A percentile compares a stretch with the other conserved stretches of the same genome.
phyloP scores from a whole-genome alignment of 306 rosid species.

The Medicago truncatula region DNA sequence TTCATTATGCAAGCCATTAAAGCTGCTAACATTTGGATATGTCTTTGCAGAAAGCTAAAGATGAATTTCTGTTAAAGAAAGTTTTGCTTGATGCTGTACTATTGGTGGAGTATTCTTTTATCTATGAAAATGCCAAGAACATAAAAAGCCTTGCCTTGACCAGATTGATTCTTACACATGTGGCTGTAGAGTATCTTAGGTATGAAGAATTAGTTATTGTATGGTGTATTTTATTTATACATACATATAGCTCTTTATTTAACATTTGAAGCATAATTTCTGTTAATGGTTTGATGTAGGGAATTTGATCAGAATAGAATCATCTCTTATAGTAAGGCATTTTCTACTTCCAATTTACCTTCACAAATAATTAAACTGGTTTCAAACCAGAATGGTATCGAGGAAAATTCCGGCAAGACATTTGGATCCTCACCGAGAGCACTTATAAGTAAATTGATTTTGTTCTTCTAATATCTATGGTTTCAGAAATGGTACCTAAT shows the following conservation, averaged over 20 bases:
- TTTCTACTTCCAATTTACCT: slow-evolving; percentile 60
- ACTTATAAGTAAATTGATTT: slow-evolving; percentile 60
- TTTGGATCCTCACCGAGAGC: slow-evolving; percentile 60
- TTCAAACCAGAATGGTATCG: slow-evolving; percentile 48
- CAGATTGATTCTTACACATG: slow-evolving; percentile 68
- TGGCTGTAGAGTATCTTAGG: slow-evolving; percentile 71
- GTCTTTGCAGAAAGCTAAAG: slow-evolving; percentile 70
- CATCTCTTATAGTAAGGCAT: slow-evolving; percentile 60
- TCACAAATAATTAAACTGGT: slow-evolving; percentile 61
- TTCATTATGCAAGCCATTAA: slow-evolving; percentile 18
- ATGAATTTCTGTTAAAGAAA: slow-evolving; percentile 63
- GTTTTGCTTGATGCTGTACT: slow-evolving; percentile 71
- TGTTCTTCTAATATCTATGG: slow-evolving; percentile 1
- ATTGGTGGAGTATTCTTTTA: slow-evolving; percentile 76
- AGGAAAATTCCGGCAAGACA: slow-evolving; percentile 50
- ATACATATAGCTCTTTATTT: neutral
- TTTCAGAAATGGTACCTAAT: slow-evolving; percentile 13
- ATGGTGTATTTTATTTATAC: slow-evolving; percentile 9
- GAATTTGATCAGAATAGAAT: slow-evolving; percentile 71
- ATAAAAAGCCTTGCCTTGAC: slow-evolving; percentile 49
- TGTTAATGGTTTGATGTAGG: slow-evolving; percentile 49
- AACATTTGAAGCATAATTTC: slow-evolving; percentile 27
- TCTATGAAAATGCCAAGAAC: slow-evolving; percentile 49
- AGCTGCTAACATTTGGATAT: slow-evolving; percentile 10
- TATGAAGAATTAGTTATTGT: slow-evolving; percentile 34